Evolutionary conservation across 371 early-diverging fungal species (phyloP).

Genomic region (Mucor piriformis): DNA sequence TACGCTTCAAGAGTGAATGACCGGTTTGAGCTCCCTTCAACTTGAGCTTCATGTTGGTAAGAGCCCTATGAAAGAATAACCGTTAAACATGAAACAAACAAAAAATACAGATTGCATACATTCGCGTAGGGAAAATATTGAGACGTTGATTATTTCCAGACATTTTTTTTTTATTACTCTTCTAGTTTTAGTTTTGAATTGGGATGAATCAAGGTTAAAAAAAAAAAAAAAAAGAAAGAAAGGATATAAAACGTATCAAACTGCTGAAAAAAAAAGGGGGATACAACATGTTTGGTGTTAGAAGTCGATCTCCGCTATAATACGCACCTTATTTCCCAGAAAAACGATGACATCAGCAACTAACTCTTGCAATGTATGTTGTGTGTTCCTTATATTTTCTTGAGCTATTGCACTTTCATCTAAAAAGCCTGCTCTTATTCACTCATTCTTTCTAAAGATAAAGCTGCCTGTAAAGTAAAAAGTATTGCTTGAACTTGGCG

Average conservation of each 20-base stretch:
- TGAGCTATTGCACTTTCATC: too few relatives aligned
- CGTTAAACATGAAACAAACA: background rate
- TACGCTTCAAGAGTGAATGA: conserved; percentile 95
- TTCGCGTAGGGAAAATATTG: conserved; percentile 88
- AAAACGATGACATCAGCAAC: too few relatives aligned
- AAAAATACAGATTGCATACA: conserved; percentile 55
- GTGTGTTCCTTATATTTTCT: too few relatives aligned
- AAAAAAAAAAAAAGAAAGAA: background rate
- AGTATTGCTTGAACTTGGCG: too few relatives aligned
- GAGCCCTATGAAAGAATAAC: conserved; percentile 65
- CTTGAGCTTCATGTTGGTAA: conserved; percentile 92
- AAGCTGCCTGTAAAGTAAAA: too few relatives aligned
- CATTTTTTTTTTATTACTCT: conserved; percentile 37
- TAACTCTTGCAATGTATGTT: too few relatives aligned
- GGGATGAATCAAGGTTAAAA: background rate
- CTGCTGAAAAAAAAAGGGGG: background rate
- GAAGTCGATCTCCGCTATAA: background rate
- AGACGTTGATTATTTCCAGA: conserved; percentile 70
- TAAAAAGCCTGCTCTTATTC: too few relatives aligned
- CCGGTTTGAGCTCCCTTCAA: conserved; percentile 99
- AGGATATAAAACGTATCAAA: background rate
- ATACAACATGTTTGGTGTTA: background rate
- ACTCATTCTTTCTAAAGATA: too few relatives aligned
- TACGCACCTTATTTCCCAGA: too few relatives aligned
- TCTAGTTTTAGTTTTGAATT: background rate